phyloP scores from a whole-genome alignment of 169 alveolate genomes.

The Eimeria acervulina region DNA sequence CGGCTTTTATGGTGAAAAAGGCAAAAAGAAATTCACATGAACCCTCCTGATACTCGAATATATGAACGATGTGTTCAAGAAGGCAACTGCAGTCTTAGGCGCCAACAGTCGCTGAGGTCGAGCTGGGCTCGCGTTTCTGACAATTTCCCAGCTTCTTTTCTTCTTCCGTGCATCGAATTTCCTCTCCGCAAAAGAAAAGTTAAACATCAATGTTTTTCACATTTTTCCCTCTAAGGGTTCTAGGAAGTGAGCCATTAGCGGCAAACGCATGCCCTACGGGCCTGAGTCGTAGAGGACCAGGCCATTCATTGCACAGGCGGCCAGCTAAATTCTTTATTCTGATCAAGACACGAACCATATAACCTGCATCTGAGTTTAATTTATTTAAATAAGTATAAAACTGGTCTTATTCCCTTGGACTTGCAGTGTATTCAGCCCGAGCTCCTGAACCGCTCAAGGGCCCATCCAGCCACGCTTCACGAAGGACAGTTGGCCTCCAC shows the following conservation, averaged over 20 bases:
- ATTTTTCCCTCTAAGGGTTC: not conserved
- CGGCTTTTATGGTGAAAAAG: not conserved
- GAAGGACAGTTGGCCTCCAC: not conserved
- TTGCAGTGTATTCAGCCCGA: not conserved
- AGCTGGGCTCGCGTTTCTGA: slow-evolving; percentile 17
- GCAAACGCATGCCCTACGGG: slow-evolving; percentile 61
- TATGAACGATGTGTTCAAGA: not conserved
- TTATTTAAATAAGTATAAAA: not conserved
- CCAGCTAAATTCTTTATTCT: not conserved
- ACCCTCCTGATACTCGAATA: not conserved
- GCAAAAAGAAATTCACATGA: not conserved
- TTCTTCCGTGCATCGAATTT: not conserved
- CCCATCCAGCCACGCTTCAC: slow-evolving; percentile 32
- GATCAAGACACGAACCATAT: not conserved
- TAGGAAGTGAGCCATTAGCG: slow-evolving; percentile 20
- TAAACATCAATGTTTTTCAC: not conserved
- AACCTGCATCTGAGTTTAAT: not conserved
- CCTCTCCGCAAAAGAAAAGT: not conserved
- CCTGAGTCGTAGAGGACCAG: slow-evolving; percentile 61
- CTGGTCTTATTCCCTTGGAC: too few species aligned
- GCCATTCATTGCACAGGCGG: slow-evolving; percentile 23
- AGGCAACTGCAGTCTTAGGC: not conserved
- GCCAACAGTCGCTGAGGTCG: slow-evolving; percentile 6
- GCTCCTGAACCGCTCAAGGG: not conserved
- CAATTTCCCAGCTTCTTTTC: not conserved